Evolutionary conservation across 495 filamentous ascomycete species (phyloP), one percentile per base, ranked within the genome.

Genomic region (Aspergillus sparsus): DNA sequence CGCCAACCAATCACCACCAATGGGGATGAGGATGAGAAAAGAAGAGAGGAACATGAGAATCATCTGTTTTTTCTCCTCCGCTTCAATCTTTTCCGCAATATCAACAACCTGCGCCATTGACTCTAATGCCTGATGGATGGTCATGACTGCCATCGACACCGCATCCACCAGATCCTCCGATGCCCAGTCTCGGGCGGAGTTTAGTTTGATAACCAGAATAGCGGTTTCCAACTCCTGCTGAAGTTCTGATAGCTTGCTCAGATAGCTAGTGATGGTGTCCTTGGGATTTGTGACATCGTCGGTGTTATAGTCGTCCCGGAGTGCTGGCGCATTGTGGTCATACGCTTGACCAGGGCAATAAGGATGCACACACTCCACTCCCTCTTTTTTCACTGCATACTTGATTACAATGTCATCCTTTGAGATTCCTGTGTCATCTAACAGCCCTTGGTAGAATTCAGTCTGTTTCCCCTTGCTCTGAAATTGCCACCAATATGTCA

Each of bases 21-120:
- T 44, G 37, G 57, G 57, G 10, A 60, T 42, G 10, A 60, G 33
- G n/a, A 60, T 2, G 34, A 60, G 18, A 13, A 60, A 34, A n/a
- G 57, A 47, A 7, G 21, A 21, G 39, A 60, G 15, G 49, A 60
- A 60, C 6, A 16, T n/a, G 32, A 53, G 12, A 27, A 60, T 60
- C 11, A 44, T 41, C 39, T 41, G 18, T 36, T 53, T 37, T 11
- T 44, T 16, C 3, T 53, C 6, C 11, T 44, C 57, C 12, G 18
- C 36, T 2, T 56, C 53, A 21, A 45, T 32, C 3, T 46, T 15
- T 0, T 46, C 39, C 39, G 37, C 53, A 2, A 31, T 39, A 34
- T 56, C 37, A 9, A 21, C 53, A 1, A 46, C 53, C 21, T 44
- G n/a, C 11, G 7, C 11, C 53, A 56, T 56, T 11, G 15, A 33